Conservation (phyloP, 768 basidiomycete genomes). For the Jaapia argillacea region DNA sequence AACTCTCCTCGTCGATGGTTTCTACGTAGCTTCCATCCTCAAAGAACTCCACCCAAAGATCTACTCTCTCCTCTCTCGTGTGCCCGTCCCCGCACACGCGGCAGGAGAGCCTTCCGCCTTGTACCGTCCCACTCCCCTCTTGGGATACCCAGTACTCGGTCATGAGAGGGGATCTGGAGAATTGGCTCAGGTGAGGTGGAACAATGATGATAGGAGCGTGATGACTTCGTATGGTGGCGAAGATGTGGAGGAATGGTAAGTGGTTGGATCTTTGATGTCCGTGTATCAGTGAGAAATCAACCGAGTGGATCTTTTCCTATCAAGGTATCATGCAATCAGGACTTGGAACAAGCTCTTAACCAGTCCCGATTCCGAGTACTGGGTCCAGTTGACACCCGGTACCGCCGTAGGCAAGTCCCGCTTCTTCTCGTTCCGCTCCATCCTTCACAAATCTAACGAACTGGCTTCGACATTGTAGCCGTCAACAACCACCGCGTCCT, state of each 20-base stretch:
- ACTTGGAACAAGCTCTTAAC: slow-evolving; percentile 70
- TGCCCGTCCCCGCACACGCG: slow-evolving; percentile 77
- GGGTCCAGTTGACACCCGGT: slow-evolving; percentile 83
- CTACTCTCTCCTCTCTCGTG: slow-evolving; percentile 56
- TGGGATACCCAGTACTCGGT: slow-evolving; percentile 61
- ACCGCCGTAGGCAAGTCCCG: slow-evolving; percentile 65
- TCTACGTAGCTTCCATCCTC: slow-evolving; percentile 80
- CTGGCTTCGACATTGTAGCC: slow-evolving; percentile 31
- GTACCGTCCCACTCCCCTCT: slow-evolving; percentile 45
- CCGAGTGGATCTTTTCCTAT: not conserved
- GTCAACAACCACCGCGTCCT: slow-evolving; percentile 91
- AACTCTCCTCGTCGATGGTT: slow-evolving; percentile 92
- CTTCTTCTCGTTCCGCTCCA: not conserved
- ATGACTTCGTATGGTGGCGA: slow-evolving; percentile 50
- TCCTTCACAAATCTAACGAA: not conserved
- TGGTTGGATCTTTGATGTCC: not conserved
- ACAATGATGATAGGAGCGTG: slow-evolving; percentile 87
- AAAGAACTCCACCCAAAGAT: slow-evolving; percentile 60
- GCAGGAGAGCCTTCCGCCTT: slow-evolving; percentile 62
- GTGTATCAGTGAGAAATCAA: not conserved
- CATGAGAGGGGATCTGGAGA: slow-evolving; percentile 53
- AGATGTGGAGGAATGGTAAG: slow-evolving; percentile 67
- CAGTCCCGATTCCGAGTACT: slow-evolving; percentile 79
- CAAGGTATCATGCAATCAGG: slow-evolving; percentile 73
- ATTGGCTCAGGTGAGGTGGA: slow-evolving; percentile 81